A percentile compares a stretch with the other conserved stretches of the same genome.
Conservation (phyloP, 2,329 filamentous ascomycete genomes). For the Uncinocarpus reesii region DNA sequence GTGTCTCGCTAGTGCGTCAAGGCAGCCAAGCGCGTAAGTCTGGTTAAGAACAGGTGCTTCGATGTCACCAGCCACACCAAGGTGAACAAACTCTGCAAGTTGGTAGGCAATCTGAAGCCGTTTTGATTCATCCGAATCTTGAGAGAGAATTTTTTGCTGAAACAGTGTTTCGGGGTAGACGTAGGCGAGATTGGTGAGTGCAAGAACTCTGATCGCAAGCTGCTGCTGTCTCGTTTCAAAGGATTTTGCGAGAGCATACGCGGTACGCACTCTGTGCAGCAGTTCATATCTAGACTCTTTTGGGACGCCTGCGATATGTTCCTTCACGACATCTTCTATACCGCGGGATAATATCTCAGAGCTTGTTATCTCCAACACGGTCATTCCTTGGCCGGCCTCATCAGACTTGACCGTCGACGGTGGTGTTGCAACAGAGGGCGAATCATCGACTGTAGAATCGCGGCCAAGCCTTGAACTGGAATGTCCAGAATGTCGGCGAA, state of each 20-base stretch:
- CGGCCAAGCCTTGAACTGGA: constrained; percentile 45
- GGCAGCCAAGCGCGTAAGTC: constrained; percentile 65
- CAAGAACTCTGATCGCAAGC: constrained; percentile 69
- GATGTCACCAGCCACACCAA: constrained; percentile 58
- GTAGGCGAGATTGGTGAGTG: constrained; percentile 83
- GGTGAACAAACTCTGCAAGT: constrained; percentile 81
- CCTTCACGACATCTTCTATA: constrained; percentile 31
- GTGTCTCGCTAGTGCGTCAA: constrained; percentile 78
- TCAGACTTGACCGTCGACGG: constrained; percentile 30
- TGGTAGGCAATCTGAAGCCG: constrained; percentile 85
- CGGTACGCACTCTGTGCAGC: constrained; percentile 69
- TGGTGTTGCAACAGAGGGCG: constrained; percentile 41
- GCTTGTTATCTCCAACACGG: constrained; percentile 54
- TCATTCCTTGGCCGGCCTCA: constrained; percentile 34
- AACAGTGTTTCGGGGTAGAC: constrained; percentile 77
- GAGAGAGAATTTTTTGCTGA: constrained; percentile 70
- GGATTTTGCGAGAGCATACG: constrained; percentile 65
- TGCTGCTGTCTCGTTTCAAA: constrained; percentile 60
- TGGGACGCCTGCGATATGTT: constrained; percentile 54
- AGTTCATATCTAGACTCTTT: constrained; percentile 68
- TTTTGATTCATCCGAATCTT: constrained; percentile 81
- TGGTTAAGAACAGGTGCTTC: constrained; percentile 67
- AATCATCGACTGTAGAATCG: constrained; percentile 37
- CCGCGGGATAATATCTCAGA: constrained; percentile 35
- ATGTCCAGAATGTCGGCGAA: constrained; percentile 54